These are phyloP conservation scores for Petunia axillaris DNA, from an alignment of 257 asterid genomes.

Conservation along the genomic window DNA sequence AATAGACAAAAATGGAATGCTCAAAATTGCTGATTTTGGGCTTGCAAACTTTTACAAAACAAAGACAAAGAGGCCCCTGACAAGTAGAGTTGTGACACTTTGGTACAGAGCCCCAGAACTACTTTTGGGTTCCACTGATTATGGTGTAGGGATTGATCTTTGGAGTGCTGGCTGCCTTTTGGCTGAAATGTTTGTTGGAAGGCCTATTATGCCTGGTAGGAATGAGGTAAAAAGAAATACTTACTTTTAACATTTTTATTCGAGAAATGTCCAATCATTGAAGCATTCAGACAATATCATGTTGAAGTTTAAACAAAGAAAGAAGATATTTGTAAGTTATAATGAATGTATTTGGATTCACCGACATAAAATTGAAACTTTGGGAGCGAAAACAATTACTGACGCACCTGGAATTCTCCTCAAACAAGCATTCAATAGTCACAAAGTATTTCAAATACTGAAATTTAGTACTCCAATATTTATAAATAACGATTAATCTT, in stretches of 20 bases:
- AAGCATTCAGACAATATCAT: background rate
- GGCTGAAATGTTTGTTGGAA: conserved; percentile 71
- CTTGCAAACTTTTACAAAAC: conserved; percentile 58
- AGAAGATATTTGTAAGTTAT: too few relatives aligned
- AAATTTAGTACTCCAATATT: too few relatives aligned
- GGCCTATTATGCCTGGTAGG: conserved; percentile 81
- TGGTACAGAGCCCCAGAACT: conserved; percentile 93
- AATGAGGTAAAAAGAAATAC: conserved; percentile 56
- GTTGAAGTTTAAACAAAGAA: too few relatives aligned
- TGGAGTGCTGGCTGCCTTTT: conserved; percentile 87
- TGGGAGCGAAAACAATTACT: too few relatives aligned
- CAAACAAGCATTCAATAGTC: too few relatives aligned
- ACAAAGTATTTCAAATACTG: too few relatives aligned
- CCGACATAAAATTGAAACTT: too few relatives aligned
- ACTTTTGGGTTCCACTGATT: conserved; percentile 70
- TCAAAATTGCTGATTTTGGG: conserved; percentile 85
- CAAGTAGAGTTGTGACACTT: conserved; percentile 77
- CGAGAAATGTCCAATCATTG: background rate
- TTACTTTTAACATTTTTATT: background rate
- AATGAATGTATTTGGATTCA: too few relatives aligned
- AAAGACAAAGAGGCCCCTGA: conserved; percentile 51
- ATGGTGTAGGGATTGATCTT: conserved; percentile 80
- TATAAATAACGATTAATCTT: too few relatives aligned
- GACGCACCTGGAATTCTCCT: too few relatives aligned
- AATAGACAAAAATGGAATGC: conserved; percentile 68